These are phyloP conservation scores for Escallonia rubra DNA, from an alignment of 129 eudicot genomes.

Conservation along the genomic window DNA sequence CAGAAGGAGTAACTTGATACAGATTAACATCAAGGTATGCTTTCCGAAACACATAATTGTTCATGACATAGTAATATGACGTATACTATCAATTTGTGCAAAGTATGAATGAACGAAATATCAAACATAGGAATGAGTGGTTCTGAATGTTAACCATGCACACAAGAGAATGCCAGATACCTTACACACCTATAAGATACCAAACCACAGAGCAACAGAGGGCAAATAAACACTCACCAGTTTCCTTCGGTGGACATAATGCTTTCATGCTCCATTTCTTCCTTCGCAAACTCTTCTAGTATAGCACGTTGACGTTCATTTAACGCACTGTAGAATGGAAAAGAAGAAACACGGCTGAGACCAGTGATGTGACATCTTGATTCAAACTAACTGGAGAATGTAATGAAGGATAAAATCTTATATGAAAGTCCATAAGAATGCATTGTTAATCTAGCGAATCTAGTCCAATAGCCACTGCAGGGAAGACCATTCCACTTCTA, in stretches of 20 bases:
- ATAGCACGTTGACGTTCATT: constrained; percentile 86
- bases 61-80: too few relatives aligned
- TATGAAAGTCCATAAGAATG: background rate
- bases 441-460: background rate
- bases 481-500: background rate
- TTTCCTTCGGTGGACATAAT: constrained; percentile 42
- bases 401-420: background rate
- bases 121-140: too few relatives aligned
- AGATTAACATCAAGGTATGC: too few relatives aligned
- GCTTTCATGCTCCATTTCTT: constrained; percentile 57
- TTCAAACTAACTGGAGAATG: background rate
- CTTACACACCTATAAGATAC: too few relatives aligned
- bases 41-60: too few relatives aligned
- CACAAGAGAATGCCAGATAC: too few relatives aligned
- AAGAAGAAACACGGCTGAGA: background rate
- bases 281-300: constrained; percentile 80
- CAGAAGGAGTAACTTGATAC: too few relatives aligned
- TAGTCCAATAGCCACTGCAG: background rate
- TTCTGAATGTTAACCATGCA: too few relatives aligned
- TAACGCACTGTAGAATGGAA: constrained; percentile 44
- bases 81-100: too few relatives aligned
- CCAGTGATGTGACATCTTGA: background rate
- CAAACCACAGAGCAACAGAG: too few relatives aligned
- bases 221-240: constrained; percentile 45
- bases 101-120: too few relatives aligned